Percentiles rank a stretch among this genome's conserved stretches.
These are phyloP conservation scores for Diaporthe sp. DNA, from an alignment of 2,329 filamentous ascomycete species.

Conservation along the genomic window DNA sequence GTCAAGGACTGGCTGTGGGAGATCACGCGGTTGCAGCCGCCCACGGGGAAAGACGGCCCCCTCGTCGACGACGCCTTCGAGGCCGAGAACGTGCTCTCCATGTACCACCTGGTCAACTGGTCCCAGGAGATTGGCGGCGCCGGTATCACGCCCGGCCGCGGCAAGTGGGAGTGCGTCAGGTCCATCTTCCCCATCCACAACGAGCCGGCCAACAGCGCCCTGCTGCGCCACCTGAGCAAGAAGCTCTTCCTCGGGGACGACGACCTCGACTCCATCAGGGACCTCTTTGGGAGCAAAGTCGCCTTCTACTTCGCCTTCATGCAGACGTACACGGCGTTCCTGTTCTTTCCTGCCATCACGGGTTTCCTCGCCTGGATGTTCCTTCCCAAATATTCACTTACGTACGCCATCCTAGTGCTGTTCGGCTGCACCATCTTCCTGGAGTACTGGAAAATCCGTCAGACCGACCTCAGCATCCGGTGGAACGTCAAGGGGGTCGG, in stretches of 20 bases:
- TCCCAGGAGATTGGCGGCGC: conserved; percentile 70
- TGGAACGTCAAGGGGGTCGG: conserved; percentile 81
- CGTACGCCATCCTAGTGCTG: conserved; percentile 75
- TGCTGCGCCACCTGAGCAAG: conserved; percentile 69
- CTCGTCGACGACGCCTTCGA: conserved; percentile 62
- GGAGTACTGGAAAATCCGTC: conserved; percentile 84
- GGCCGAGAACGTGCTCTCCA: conserved; percentile 77
- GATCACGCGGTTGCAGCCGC: conserved; percentile 73
- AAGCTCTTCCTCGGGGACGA: conserved; percentile 62
- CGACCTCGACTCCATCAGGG: conserved; percentile 70
- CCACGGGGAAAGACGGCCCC: conserved; percentile 54
- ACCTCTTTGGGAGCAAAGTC: conserved; percentile 75
- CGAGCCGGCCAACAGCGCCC: conserved; percentile 64
- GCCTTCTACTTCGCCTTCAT: conserved; percentile 89
- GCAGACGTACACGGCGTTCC: conserved; percentile 79
- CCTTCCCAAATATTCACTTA: conserved; percentile 76
- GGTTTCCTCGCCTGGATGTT: conserved; percentile 78
- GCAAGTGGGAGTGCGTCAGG: conserved; percentile 71
- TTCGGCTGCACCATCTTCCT: conserved; percentile 81
- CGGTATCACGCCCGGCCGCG: conserved; percentile 69
- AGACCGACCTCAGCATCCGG: conserved; percentile 77
- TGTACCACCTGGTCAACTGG: conserved; percentile 76
- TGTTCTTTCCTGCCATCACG: conserved; percentile 76
- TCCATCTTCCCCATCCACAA: conserved; percentile 75
- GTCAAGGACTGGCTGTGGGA: conserved; percentile 83